Evolutionary conservation across 768 basidiomycete genomes (phyloP).

Genomic region (Crucibulum laeve): DNA sequence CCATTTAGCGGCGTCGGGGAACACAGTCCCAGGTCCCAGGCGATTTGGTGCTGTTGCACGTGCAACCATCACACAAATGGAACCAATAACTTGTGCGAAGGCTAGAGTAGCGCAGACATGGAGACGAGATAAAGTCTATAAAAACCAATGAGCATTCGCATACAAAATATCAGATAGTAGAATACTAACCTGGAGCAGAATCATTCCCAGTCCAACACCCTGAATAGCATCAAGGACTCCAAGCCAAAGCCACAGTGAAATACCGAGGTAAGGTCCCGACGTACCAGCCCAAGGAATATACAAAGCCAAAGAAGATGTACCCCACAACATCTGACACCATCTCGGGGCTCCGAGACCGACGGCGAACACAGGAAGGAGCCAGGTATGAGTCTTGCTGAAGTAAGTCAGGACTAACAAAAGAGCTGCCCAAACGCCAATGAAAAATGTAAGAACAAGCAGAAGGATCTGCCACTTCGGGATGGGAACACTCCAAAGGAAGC

Average conservation of each 20-base stretch:
- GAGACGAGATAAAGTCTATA: conserved; percentile 79
- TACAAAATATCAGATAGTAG: conserved; percentile 15
- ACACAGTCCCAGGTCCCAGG: conserved; percentile 86
- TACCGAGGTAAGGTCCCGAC: conserved; percentile 84
- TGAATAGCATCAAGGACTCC: conserved; percentile 93
- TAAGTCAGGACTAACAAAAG: conserved; percentile 73
- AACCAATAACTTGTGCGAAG: conserved; percentile 86
- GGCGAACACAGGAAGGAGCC: conserved; percentile 92
- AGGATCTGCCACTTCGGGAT: conserved; percentile 83
- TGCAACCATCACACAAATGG: conserved; percentile 88
- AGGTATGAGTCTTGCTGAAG: conserved; percentile 92
- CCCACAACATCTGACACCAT: conserved; percentile 97
- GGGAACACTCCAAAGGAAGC: conserved; percentile 84
- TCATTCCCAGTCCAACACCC: conserved; percentile 92
- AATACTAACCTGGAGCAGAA: conserved; percentile 62
- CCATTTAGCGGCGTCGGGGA: conserved; percentile 91
- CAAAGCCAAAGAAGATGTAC: conserved; percentile 87
- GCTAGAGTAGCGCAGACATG: conserved; percentile 94
- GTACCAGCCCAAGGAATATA: conserved; percentile 92
- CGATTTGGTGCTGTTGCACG: conserved; percentile 86
- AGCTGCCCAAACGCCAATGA: conserved; percentile 80
- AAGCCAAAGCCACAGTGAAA: conserved; percentile 92
- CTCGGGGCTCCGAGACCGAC: conserved; percentile 91
- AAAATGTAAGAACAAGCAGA: conserved; percentile 78
- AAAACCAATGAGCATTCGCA: conserved; percentile 12